A percentile compares a stretch with the other conserved stretches of the same genome.
phyloP scores from a whole-genome alignment of 805 yeast genomes.

The Lachancea dasiensis region DNA sequence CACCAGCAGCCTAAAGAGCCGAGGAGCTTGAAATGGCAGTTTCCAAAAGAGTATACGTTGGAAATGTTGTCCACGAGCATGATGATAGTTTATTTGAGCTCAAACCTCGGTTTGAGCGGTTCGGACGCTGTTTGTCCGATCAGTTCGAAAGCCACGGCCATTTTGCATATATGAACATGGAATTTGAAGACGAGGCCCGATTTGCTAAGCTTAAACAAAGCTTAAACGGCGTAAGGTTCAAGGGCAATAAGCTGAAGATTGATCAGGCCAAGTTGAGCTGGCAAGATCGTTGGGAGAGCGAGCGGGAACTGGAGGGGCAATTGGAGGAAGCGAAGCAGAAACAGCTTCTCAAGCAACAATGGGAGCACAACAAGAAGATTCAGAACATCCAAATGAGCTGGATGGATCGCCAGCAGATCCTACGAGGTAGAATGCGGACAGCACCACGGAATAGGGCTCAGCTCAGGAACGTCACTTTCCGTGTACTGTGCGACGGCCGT shows the following conservation, averaged over 20 bases:
- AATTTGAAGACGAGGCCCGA: slow-evolving; percentile 37
- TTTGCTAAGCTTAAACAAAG: slow-evolving; percentile 47
- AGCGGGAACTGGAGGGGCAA: slow-evolving; percentile 38
- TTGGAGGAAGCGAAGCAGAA: slow-evolving; percentile 25
- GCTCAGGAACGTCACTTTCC: slow-evolving; percentile 47
- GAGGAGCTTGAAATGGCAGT: slow-evolving; percentile 4
- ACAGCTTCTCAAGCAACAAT: slow-evolving; percentile 35
- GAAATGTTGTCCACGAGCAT: slow-evolving; percentile 23
- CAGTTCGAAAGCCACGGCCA: slow-evolving; percentile 47
- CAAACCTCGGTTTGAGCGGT: slow-evolving; percentile 50
- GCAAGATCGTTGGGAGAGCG: slow-evolving; percentile 41
- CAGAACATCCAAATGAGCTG: slow-evolving; percentile 36
- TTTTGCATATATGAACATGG: slow-evolving; percentile 65
- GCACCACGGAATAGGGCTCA: slow-evolving; percentile 42
- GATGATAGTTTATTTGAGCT: slow-evolving; percentile 38
- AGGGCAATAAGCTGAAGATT: slow-evolving; percentile 62
- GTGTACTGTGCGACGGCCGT: slow-evolving; percentile 55
- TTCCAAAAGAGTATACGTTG: slow-evolving; percentile 26
- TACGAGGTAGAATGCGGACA: slow-evolving; percentile 57
- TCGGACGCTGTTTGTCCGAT: slow-evolving; percentile 49
- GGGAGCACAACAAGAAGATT: slow-evolving; percentile 35
- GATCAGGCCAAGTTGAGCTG: slow-evolving; percentile 57
- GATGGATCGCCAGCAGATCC: slow-evolving; percentile 38
- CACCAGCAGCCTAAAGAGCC: not conserved
- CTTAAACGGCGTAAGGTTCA: slow-evolving; percentile 66